These are phyloP conservation scores for Xylaria venustula DNA, from an alignment of 495 filamentous ascomycete species.

Conservation along the genomic window DNA sequence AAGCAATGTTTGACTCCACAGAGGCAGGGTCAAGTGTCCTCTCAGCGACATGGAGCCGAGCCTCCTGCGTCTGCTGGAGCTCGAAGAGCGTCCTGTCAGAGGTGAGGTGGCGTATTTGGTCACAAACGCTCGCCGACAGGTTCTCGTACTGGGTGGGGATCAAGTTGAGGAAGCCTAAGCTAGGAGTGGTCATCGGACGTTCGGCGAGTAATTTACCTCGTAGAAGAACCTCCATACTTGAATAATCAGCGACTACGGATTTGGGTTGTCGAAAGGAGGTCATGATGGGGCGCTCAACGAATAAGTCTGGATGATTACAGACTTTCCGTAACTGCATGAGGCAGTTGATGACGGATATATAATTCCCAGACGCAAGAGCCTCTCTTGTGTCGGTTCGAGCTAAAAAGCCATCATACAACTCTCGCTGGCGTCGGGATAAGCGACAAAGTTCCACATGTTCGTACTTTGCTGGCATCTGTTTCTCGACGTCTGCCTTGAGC, in stretches of 20 bases:
- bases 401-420: conserved; percentile 96
- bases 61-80: conserved; percentile 61
- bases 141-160: conserved; percentile 70
- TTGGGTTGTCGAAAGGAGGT: conserved; percentile 92
- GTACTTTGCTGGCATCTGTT: conserved; percentile 98
- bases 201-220: conserved; percentile 63
- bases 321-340: conserved; percentile 97
- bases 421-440: conserved; percentile 89
- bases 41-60: conserved; percentile 59
- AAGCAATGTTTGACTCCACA: conserved; percentile 66
- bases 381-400: conserved; percentile 86
- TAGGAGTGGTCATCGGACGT: conserved; percentile 64
- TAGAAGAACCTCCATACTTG: conserved; percentile 71
- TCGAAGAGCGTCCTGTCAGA: conserved; percentile 60
- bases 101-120: conserved; percentile 62
- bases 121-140: conserved; percentile 58
- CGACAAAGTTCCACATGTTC: conserved; percentile 95
- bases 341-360: conserved; percentile 96
- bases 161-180: conserved; percentile 78
- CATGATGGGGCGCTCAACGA: conserved; percentile 96
- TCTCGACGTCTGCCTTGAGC: conserved; percentile 97
- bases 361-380: conserved; percentile 91
- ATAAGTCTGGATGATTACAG: conserved; percentile 97
- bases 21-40: conserved; percentile 58
- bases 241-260: conserved; percentile 76